Evolutionary conservation across 805 yeast genomes (phyloP).

Genomic region (Pichia membranifaciens): DNA sequence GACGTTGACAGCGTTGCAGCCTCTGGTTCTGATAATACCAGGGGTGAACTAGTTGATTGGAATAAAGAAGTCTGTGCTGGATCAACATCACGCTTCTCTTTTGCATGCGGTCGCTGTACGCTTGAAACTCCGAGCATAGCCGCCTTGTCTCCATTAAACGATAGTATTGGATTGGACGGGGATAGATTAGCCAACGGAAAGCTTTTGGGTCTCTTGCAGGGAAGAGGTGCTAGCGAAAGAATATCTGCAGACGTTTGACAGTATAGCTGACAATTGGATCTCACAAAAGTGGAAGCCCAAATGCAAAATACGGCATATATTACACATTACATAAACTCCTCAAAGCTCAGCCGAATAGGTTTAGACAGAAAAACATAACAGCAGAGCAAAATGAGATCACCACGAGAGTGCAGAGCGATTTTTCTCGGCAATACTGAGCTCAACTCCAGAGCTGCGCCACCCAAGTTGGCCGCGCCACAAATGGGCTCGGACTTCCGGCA

Average conservation of each 20-base stretch:
- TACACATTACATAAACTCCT: not conserved
- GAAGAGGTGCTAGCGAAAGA: too few species aligned
- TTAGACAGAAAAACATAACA: too few species aligned
- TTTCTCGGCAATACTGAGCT: not conserved
- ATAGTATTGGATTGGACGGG: not conserved
- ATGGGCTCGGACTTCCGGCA: too few species aligned
- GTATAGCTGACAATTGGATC: too few species aligned
- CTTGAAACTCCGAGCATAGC: not conserved
- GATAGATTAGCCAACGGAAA: too few species aligned
- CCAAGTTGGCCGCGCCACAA: not conserved
- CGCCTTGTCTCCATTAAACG: not conserved
- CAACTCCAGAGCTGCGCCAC: not conserved
- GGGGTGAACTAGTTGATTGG: too few species aligned
- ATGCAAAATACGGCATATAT: too few species aligned
- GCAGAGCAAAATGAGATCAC: too few species aligned
- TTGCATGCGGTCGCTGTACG: not conserved
- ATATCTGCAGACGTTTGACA: too few species aligned
- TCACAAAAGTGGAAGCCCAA: too few species aligned
- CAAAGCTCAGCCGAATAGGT: not conserved
- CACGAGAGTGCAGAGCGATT: too few species aligned
- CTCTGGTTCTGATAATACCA: not conserved
- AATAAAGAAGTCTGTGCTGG: too few species aligned
- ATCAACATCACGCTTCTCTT: not conserved
- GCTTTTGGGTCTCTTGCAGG: not conserved
- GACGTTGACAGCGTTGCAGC: not conserved